Percentiles rank a stretch among this genome's conserved stretches.
These are phyloP conservation scores for Ambispora gerdemannii DNA, from an alignment of 192 early-diverging fungal genomes.

Conservation along the genomic window DNA sequence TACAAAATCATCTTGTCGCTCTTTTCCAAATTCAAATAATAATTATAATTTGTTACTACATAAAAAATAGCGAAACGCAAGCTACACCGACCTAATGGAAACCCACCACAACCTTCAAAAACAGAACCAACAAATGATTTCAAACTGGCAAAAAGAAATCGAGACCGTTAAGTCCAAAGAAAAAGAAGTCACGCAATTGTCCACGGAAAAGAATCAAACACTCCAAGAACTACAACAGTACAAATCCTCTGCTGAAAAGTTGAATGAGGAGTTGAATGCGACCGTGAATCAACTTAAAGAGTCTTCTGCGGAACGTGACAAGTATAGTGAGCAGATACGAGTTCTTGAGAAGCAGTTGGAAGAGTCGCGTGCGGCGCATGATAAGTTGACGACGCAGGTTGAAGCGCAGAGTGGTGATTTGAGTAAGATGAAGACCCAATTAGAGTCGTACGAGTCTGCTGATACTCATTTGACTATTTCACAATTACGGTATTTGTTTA, in stretches of 20 bases:
- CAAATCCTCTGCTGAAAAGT: not conserved
- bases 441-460: not conserved
- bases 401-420: not conserved
- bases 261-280: not conserved
- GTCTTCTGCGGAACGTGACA: not conserved
- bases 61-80: not conserved
- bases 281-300: not conserved
- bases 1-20: not conserved
- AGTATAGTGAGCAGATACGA: not conserved
- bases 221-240: not conserved
- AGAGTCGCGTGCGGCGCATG: not conserved
- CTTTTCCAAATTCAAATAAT: too few relatives aligned
- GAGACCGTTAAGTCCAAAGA: not conserved
- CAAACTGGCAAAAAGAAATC: not conserved
- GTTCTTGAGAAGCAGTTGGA: not conserved
- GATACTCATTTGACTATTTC: not conserved
- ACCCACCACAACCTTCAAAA: not conserved
- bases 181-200: not conserved
- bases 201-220: not conserved
- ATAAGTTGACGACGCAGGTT: not conserved
- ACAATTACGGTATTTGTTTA: not conserved
- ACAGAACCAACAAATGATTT: not conserved
- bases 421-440: not conserved
- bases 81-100: not conserved
- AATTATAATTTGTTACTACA: too few relatives aligned